Base-by-base conservation (phyloP, 345 rosid genomes). In the Murraya paniculata region DNA sequence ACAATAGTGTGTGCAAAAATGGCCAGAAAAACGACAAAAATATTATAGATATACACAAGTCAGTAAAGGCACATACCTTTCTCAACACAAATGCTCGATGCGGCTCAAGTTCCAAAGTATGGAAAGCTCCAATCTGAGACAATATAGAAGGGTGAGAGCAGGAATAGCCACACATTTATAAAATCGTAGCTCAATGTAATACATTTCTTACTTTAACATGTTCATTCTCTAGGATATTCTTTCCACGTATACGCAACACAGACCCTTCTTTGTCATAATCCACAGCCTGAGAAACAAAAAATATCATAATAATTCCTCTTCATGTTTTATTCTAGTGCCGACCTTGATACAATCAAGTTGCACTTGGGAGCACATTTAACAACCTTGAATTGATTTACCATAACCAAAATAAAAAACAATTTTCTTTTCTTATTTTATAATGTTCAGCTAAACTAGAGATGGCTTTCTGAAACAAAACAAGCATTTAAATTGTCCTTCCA, bases 221-320 rank as follows among this genome's bases (percentile, higher is more conserved):
- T 48, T 91, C 94, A 80, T 94, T 96, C 87, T 92, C 95, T 60
- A 92, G 81, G 62, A 88, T 80, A 84, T 94, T 96, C 83, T 90
- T 96, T 58, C 99, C 99, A 21, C 97, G 97, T 75, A 96, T 83
- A 62, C 99, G 94, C 84, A 96, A 78, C 57, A 88, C 88, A 56
- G 91, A 78, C 11, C 90, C 98, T 27, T 81, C 97, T 88, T 94
- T 92, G 68, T 96, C 99, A 88, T 91, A 96, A 67, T 96, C 95
- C 70, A 84, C 86, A 19, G 84, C 89, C 99, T 95, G 78, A 50
- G 71, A 45, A 61, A 66, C 50, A 27, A 7, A 7, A 77, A 8
- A 50, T 10, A 24, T 76, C 21, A 66, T 53, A 27, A 36, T 2
- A 7, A 9, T 59, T 66, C 28, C 50, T 39, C 48, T 24, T 73